Evolutionary conservation across 179 eudicot genomes (phyloP).

Genomic region (Gypsophila paniculata): DNA sequence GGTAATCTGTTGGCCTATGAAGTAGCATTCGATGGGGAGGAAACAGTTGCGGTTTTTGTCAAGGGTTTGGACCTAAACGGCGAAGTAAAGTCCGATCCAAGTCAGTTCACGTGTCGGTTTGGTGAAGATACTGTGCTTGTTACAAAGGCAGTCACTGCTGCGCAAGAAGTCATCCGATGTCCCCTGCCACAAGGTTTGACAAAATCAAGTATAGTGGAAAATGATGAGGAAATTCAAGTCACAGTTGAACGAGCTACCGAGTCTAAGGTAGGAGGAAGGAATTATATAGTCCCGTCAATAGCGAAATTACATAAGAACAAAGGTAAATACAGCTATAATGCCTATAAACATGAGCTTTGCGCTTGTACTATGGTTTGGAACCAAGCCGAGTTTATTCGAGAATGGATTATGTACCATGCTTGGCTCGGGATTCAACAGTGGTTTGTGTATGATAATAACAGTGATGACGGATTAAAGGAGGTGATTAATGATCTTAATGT

Average conservation of each 20-base stretch:
- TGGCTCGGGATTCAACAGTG: constrained; percentile 81
- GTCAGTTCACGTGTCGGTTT: constrained; percentile 56
- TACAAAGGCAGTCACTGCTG: constrained; percentile 56
- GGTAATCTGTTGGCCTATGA: constrained; percentile 48
- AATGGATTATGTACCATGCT: constrained; percentile 70
- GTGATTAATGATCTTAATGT: constrained; percentile 42
- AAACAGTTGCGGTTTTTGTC: constrained; percentile 52
- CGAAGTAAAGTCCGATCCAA: constrained; percentile 48
- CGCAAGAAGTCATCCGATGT: constrained; percentile 79
- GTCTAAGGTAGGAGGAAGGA: background rate
- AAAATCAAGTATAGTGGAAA: constrained; percentile 23
- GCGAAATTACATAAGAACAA: constrained; percentile 39
- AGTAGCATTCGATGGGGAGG: constrained; percentile 49
- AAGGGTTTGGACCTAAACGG: constrained; percentile 72
- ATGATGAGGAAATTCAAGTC: constrained; percentile 38
- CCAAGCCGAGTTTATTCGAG: constrained; percentile 65
- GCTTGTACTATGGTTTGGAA: constrained; percentile 89
- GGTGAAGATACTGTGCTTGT: constrained; percentile 17
- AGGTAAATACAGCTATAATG: background rate
- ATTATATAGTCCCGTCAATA: constrained; percentile 48
- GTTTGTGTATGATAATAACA: constrained; percentile 80
- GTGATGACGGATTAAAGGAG: constrained; percentile 48
- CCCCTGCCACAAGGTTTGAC: constrained; percentile 40
- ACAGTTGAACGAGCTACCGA: constrained; percentile 34
- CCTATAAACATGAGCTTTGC: constrained; percentile 55